phyloP scores from a whole-genome alignment of 345 rosid genomes.

The Pistacia integerrima region DNA sequence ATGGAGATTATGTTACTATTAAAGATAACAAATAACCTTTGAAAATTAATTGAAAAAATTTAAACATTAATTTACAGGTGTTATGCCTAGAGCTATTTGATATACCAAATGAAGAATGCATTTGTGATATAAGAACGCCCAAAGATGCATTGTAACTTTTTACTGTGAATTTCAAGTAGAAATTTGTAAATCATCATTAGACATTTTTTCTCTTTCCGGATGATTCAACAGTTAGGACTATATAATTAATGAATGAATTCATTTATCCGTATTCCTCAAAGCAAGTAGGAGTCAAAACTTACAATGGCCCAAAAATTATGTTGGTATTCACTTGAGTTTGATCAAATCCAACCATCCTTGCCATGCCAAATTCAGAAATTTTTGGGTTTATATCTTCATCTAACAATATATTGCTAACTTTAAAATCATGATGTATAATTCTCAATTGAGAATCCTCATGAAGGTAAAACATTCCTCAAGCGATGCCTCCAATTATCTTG shows the following conservation, averaged over 20 bases:
- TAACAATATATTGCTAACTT: too few relatives aligned
- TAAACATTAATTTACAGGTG: neutral
- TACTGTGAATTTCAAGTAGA: neutral
- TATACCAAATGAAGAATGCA: neutral
- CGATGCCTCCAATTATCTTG: too few relatives aligned
- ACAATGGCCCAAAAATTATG: slow-evolving; percentile 42
- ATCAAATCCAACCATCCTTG: neutral
- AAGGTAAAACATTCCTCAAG: too few relatives aligned
- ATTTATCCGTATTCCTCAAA: neutral
- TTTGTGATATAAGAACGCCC: neutral
- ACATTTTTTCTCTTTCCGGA: neutral
- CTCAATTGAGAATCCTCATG: too few relatives aligned
- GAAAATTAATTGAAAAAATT: neutral
- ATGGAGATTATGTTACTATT: neutral
- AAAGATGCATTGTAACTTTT: neutral
- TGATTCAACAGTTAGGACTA: neutral
- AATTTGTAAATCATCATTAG: neutral
- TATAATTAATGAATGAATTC: neutral
- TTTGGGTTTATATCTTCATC: too few relatives aligned
- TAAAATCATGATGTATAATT: too few relatives aligned
- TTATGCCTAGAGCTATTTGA: too few relatives aligned
- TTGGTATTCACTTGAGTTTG: slow-evolving; percentile 39
- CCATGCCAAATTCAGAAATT: too few relatives aligned
- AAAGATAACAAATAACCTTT: neutral
- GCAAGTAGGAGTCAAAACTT: slow-evolving; percentile 7